A percentile compares a stretch with the other conserved stretches of the same genome.
Evolutionary conservation across 306 rosid genomes (phyloP).

Genomic region (Oemleria cerasiformis): DNA sequence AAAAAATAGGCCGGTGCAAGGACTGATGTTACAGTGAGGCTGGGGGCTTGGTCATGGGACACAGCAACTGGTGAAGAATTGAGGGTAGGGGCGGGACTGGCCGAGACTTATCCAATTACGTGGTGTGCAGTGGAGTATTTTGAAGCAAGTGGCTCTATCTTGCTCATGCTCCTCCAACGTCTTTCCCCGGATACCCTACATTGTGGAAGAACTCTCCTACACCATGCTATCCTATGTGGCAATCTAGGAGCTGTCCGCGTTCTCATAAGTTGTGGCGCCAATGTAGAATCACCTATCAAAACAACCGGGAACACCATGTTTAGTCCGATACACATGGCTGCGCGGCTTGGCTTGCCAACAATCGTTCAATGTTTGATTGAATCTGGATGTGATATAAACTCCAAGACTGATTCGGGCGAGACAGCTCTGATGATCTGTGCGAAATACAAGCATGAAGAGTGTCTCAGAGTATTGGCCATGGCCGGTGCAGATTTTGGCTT

Average conservation of each 20-base stretch:
- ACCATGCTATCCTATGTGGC: slow-evolving; percentile 85
- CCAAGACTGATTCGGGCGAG: slow-evolving; percentile 62
- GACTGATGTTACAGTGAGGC: slow-evolving; percentile 48
- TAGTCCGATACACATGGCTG: slow-evolving; percentile 82
- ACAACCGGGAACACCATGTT: slow-evolving; percentile 52
- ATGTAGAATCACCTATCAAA: slow-evolving; percentile 56
- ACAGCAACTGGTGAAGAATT: slow-evolving; percentile 74
- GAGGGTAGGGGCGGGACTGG: slow-evolving; percentile 95
- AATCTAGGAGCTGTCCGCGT: slow-evolving; percentile 55
- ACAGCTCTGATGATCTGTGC: slow-evolving; percentile 79
- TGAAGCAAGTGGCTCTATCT: slow-evolving; percentile 72
- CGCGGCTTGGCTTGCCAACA: slow-evolving; percentile 59
- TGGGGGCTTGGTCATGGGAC: slow-evolving; percentile 99
- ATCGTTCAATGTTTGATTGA: slow-evolving; percentile 61
- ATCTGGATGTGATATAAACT: slow-evolving; percentile 71
- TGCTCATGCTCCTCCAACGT: slow-evolving; percentile 61
- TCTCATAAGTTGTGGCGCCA: slow-evolving; percentile 59
- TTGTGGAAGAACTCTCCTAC: slow-evolving; percentile 76
- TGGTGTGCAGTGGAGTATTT: slow-evolving; percentile 98
- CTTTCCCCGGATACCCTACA: slow-evolving; percentile 36
- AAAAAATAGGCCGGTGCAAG: slow-evolving; percentile 56
- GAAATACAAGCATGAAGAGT: slow-evolving; percentile 59
- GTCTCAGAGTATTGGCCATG: slow-evolving; percentile 57
- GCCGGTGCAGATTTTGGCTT: slow-evolving; percentile 86
- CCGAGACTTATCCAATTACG: slow-evolving; percentile 72